Evolutionary conservation across 2,329 filamentous ascomycete genomes (phyloP), one percentile per base, ranked within the genome.

Genomic region (Didymella sp.): DNA sequence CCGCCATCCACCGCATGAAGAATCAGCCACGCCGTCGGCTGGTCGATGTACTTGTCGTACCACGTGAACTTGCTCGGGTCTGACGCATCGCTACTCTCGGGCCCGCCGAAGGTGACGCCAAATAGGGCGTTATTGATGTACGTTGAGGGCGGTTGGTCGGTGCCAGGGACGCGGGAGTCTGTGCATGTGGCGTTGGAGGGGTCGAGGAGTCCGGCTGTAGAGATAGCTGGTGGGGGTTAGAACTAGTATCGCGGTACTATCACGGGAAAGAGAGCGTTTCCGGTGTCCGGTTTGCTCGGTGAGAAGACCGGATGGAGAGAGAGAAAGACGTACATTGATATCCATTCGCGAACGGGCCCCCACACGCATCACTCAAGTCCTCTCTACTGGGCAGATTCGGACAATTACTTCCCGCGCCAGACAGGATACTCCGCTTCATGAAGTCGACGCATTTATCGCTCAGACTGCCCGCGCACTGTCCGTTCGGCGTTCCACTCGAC

Each of bases 61-160:
- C 48, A 51, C 1, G 48, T 51, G 30, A 51, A 51, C 19, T 44
- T 37, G 15, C 9, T 28, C 21, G 48, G 48, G 17, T 43, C 48
- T 0, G 4, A 1, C 1, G 28, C 15, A 37, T 51, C 48, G 9
- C 38, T 41, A 7, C 12, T 37, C 12, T 51, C 38, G 3, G 15
- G n/a, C n/a, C 19, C 27, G 21, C 15, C 12, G 2, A 43, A 43
- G 3, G 12, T 31, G 15, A 51, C 12, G 2, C 48, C 48, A 6
- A 51, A 51, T 8, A 51, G 21, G 0, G n/a, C 31, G n/a, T 6
- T 4, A 6, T 27, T 43, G 7, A 8, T 25, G 48, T 43, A 51
- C 9, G n/a, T 22, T 1, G n/a, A 4, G 2, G 48, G 48, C 13
- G 48, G 48, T 40, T 51, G 48, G 2, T 51, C 28, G 15, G 38